Percentiles rank a stretch among this genome's conserved stretches.
phyloP scores from a whole-genome alignment of 768 basidiomycete genomes.

The Hortiboletus campestris region DNA sequence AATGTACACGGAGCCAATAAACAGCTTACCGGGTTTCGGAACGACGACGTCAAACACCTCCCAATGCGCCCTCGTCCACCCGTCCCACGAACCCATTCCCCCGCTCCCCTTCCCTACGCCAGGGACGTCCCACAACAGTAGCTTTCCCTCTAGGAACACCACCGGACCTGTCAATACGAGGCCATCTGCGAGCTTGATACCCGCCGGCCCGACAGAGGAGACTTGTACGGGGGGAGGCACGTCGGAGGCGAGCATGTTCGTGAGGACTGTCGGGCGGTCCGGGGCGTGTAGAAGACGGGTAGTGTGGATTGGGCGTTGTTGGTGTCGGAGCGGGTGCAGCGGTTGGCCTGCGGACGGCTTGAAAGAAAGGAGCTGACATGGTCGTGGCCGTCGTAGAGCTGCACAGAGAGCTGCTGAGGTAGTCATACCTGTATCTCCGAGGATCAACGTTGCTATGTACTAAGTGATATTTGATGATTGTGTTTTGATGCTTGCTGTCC shows the following conservation, averaged over 20 bases:
- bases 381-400: not conserved
- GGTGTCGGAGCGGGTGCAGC: not conserved
- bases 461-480: no score
- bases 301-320: conserved; percentile 15
- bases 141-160: conserved; percentile 82
- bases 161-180: conserved; percentile 73
- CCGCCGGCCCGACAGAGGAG: conserved; percentile 56
- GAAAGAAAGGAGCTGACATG: not conserved
- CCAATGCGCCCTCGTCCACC: conserved; percentile 74
- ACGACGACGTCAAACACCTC: conserved; percentile 77
- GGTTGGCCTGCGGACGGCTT: not conserved
- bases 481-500: no score
- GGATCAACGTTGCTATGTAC: no score
- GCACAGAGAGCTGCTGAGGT: not conserved
- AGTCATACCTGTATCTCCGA: not conserved
- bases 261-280: conserved; percentile 39
- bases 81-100: conserved; percentile 47
- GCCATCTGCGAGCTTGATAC: conserved; percentile 75
- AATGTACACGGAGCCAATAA: not conserved
- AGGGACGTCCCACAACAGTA: conserved; percentile 89
- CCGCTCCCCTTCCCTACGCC: not conserved
- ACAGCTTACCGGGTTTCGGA: conserved; percentile 73
- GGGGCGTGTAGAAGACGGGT: conserved; percentile 5
- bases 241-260: conserved; percentile 73
- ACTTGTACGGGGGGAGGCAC: conserved; percentile 71